Evolutionary conservation across 2,329 filamentous ascomycete genomes (phyloP).

Genomic region (Sclerotinia trifoliorum): DNA sequence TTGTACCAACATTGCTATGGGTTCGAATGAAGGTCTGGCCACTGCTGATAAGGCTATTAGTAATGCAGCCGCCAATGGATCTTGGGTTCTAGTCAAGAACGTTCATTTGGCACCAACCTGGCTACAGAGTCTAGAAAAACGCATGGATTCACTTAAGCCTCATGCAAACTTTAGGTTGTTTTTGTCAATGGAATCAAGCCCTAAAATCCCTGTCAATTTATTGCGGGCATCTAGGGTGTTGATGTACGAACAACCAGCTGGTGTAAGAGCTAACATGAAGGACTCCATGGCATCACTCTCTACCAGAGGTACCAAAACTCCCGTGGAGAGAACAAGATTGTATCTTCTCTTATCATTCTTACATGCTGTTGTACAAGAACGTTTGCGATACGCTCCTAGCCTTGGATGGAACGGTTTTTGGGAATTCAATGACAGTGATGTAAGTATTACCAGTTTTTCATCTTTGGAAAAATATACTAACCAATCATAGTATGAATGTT

Average conservation of each 20-base stretch:
- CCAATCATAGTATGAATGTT: conserved; percentile 80
- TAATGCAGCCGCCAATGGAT: conserved; percentile 85
- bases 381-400: conserved; percentile 87
- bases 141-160: conserved; percentile 91
- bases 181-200: conserved; percentile 96
- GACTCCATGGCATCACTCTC: conserved; percentile 87
- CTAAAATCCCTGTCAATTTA: conserved; percentile 94
- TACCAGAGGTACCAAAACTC: conserved; percentile 71
- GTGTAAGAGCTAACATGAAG: conserved; percentile 97
- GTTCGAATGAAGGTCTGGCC: conserved; percentile 88
- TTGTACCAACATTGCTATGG: conserved; percentile 98
- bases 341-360: conserved; percentile 92
- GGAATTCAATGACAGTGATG: conserved; percentile 99
- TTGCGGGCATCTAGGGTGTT: conserved; percentile 89
- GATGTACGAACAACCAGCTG: conserved; percentile 97
- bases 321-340: conserved; percentile 85
- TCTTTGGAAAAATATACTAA: conserved; percentile 59
- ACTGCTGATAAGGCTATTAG: conserved; percentile 94
- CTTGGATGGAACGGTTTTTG: conserved; percentile 98
- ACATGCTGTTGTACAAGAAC: conserved; percentile 93
- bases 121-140: conserved; percentile 96
- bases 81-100: conserved; percentile 98
- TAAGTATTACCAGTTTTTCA: conserved; percentile 54
- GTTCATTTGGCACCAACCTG: conserved; percentile 94
- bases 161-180: conserved; percentile 92